phyloP scores from a whole-genome alignment of 1,139 yeast species.

The Taiozyma sp. region DNA sequence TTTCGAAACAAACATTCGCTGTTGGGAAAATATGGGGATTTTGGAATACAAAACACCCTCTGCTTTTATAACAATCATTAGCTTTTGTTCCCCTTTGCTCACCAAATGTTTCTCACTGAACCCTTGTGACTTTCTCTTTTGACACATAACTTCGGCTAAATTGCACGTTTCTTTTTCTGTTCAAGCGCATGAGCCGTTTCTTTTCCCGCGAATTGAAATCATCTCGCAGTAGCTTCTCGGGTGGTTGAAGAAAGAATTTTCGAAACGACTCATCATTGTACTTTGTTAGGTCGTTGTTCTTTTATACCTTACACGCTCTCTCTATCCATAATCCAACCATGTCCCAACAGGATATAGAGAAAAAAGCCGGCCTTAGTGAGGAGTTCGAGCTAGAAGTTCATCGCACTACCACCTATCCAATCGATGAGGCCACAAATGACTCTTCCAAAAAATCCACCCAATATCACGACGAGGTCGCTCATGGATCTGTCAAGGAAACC shows the following conservation, averaged over 20 bases:
- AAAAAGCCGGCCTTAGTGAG: background rate
- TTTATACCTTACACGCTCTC: background rate
- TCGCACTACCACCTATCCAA: background rate
- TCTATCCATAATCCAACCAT: background rate
- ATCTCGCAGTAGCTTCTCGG: background rate
- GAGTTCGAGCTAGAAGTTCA: background rate
- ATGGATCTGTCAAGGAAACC: constrained; percentile 28
- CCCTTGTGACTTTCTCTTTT: background rate
- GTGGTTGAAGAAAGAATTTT: background rate
- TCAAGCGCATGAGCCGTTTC: background rate
- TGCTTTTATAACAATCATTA: no score
- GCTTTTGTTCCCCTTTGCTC: no score
- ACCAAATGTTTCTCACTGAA: no score
- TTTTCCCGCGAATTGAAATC: background rate
- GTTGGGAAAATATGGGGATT: no score
- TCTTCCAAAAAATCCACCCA: constrained; percentile 5
- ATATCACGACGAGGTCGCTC: constrained; percentile 9
- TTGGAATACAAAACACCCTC: no score
- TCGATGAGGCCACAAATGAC: background rate
- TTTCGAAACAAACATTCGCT: background rate
- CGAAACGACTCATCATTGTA: background rate
- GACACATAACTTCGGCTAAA: background rate
- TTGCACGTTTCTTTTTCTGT: background rate
- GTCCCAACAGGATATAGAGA: background rate
- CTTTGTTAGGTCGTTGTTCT: no score